Base-by-base conservation (phyloP, 768 basidiomycete genomes). In the Russula sp. region DNA sequence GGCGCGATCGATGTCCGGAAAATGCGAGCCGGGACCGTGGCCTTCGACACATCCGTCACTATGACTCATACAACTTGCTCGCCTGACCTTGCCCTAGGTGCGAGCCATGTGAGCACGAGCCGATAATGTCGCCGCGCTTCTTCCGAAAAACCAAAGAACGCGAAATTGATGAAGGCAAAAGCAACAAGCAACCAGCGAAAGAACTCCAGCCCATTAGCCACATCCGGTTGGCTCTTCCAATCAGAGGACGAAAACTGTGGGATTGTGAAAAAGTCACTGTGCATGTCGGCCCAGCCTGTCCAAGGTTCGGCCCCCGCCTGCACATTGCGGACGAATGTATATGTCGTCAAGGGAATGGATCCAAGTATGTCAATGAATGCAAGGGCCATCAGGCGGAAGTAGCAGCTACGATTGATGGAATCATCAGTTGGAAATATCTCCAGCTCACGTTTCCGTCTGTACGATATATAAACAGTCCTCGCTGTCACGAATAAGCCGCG, bases 231-330 rank as follows among this genome's bases (percentile, higher is more conserved):
- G 1, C 35, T 55, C 32, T 73, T 68, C 82, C 81, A 84, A 3
- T 74, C 0, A 11, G 74, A 36, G 0, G 74, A 60, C 1, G 81
- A 76, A 52, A 71, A 60, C 43, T 73, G 73, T 0, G 60, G 67
- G 5, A 85, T 70, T 7, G 75, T 74, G 2, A 70, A 75, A 66
- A 75, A 83, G 39, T 77, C 68, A 35, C 62, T 76, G 66, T 88
- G 87, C 0, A 80, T 76, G 66, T 80, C 75, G 0, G 69, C 73
- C 79, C 82, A 83, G 35, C 78, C 76, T 0, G 65, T 59, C 74
- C 78, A 86, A 13, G 45, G 45, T 0, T 5, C 13, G 9, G 25
- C 10, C 25, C 45, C 45, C 3, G 0, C 1, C 20, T 13, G 10
- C 22, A 9, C 22, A 46, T 22, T 25, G 45, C 2, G 1, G 10